Conservation (phyloP, 2,329 filamentous ascomycete species). For the Xylaria sp. region DNA sequence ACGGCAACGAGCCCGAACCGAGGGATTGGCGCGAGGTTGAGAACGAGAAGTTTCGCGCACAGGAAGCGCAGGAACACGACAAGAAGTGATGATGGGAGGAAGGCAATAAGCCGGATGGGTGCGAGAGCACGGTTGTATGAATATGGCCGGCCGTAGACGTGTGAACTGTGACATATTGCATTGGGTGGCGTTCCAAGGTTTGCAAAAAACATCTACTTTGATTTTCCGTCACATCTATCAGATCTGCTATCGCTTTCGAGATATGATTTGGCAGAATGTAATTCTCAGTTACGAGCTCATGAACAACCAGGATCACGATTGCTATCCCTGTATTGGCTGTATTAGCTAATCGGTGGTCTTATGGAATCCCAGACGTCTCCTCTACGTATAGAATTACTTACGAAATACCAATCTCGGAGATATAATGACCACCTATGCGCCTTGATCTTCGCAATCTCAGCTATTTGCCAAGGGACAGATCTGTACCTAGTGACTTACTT, state of each 20-base stretch:
- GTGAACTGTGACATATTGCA: slow-evolving; percentile 39
- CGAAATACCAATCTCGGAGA: neutral
- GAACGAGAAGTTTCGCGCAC: slow-evolving; percentile 68
- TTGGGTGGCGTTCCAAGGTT: slow-evolving; percentile 46
- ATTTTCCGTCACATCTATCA: slow-evolving; percentile 15
- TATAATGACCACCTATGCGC: neutral
- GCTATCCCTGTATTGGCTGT: neutral
- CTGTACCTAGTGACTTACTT: no score
- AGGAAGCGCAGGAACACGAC: slow-evolving; percentile 45
- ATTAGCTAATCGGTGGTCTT: neutral
- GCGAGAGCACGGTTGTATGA: slow-evolving; percentile 17
- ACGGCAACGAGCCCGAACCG: slow-evolving; percentile 72
- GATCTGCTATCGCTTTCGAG: slow-evolving; percentile 11
- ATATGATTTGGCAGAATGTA: neutral
- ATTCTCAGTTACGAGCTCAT: neutral
- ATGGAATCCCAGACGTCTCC: neutral
- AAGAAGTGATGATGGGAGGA: slow-evolving; percentile 41
- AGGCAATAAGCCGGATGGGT: neutral
- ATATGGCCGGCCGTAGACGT: neutral
- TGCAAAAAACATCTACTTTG: slow-evolving; percentile 33
- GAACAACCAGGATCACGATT: neutral
- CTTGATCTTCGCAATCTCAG: neutral
- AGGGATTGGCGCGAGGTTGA: slow-evolving; percentile 73
- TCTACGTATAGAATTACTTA: neutral
- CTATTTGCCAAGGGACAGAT: no score